These are phyloP conservation scores for Fusarium acutatum DNA, from an alignment of 2,329 filamentous ascomycete species.

Conservation along the genomic window DNA sequence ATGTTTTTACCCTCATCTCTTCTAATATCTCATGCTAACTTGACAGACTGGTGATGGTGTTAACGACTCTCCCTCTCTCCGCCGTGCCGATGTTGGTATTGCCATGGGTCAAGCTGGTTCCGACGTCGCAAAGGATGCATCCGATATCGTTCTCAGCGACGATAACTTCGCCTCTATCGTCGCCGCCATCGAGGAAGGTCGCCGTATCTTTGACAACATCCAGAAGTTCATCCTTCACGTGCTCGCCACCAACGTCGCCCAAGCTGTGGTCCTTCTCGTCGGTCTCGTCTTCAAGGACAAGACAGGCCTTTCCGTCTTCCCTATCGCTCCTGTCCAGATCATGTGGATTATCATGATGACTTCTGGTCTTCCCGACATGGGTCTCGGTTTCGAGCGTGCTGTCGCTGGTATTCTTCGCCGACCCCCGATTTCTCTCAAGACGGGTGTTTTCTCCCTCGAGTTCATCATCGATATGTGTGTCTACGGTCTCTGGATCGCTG, in stretches of 20 bases:
- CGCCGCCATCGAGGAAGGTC: constrained; percentile 75
- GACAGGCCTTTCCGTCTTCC: constrained; percentile 73
- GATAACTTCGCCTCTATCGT: constrained; percentile 80
- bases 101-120: constrained; percentile 70
- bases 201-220: constrained; percentile 78
- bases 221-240: constrained; percentile 78
- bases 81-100: constrained; percentile 76
- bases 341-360: constrained; percentile 86
- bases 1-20: not conserved
- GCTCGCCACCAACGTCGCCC: constrained; percentile 75
- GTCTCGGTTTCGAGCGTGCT: constrained; percentile 76
- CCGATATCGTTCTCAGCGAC: constrained; percentile 75
- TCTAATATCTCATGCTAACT: constrained; percentile 8
- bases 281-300: constrained; percentile 77
- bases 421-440: constrained; percentile 69
- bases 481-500: constrained; percentile 74
- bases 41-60: constrained; percentile 73
- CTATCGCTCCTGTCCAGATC: constrained; percentile 78
- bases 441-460: constrained; percentile 72
- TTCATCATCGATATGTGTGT: constrained; percentile 73
- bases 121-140: constrained; percentile 71
- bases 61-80: constrained; percentile 76
- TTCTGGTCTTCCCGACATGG: constrained; percentile 79
- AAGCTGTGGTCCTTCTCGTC: constrained; percentile 74
- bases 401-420: constrained; percentile 74